Conservation (phyloP, 257 asterid species). For the Solanum virginianum region DNA sequence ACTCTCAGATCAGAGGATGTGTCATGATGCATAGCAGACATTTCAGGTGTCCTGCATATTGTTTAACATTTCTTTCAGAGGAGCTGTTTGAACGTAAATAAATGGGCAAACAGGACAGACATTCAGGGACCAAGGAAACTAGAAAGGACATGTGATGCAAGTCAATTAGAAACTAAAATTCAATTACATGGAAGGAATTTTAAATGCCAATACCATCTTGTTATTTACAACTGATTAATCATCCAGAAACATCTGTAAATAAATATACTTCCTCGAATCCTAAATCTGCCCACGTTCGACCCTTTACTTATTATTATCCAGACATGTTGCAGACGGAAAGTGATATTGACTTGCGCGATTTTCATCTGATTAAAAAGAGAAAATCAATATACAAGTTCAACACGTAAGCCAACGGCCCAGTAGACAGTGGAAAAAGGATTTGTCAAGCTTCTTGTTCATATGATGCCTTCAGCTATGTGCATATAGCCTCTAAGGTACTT, state of each 20-base stretch:
- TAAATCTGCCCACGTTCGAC: neutral
- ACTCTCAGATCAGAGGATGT: conserved; percentile 55
- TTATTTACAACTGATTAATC: neutral
- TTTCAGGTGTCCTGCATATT: conserved; percentile 69
- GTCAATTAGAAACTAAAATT: neutral
- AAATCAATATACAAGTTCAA: neutral
- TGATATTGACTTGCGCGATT: neutral
- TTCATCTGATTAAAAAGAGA: neutral
- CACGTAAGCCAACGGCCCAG: neutral
- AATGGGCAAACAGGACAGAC: neutral
- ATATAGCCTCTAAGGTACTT: neutral
- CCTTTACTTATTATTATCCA: neutral
- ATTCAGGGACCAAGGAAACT: neutral
- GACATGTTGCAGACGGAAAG: neutral
- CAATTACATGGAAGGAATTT: neutral
- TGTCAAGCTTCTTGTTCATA: neutral
- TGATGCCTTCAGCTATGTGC: neutral
- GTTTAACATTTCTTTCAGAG: neutral
- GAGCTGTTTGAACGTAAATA: neutral
- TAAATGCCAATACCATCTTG: neutral
- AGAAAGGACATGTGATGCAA: neutral
- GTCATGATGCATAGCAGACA: conserved; percentile 95
- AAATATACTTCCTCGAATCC: neutral
- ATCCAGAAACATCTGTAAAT: neutral
- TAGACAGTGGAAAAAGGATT: neutral